These are phyloP conservation scores for Fusarium sp. DNA, from an alignment of 2,329 filamentous ascomycete species.

Conservation along the genomic window DNA sequence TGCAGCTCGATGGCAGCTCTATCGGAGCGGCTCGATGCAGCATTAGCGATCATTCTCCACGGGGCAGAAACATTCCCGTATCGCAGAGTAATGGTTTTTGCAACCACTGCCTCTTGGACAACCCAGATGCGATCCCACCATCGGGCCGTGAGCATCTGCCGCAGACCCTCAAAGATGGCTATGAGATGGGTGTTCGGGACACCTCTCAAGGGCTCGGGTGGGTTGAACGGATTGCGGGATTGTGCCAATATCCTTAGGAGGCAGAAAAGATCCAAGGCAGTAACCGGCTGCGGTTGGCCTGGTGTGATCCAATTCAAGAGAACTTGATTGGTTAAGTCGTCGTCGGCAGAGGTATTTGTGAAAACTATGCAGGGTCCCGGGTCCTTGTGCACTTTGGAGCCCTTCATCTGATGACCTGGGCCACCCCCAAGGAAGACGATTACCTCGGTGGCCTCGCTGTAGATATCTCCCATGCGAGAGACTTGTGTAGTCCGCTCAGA, in stretches of 20 bases:
- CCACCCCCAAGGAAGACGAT: neutral
- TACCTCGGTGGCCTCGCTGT: neutral
- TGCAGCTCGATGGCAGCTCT: no score
- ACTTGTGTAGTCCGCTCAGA: neutral
- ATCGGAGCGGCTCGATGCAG: neutral
- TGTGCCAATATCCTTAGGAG: neutral
- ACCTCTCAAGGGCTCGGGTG: neutral
- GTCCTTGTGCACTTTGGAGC: neutral
- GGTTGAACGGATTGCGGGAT: neutral
- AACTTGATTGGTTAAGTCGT: neutral
- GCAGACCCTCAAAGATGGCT: neutral
- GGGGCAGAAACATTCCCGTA: neutral
- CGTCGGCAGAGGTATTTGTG: neutral
- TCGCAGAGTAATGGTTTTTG: neutral
- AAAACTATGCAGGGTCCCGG: neutral
- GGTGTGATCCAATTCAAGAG: neutral
- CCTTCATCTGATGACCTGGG: neutral
- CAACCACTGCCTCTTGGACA: neutral
- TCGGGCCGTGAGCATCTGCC: neutral
- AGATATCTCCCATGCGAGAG: neutral
- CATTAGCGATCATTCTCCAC: neutral
- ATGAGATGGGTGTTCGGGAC: neutral
- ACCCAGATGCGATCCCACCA: slow-evolving; percentile 6
- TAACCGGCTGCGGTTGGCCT: neutral
- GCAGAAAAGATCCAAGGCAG: neutral